These are phyloP conservation scores for Pichia sp. DNA, from an alignment of 1,139 yeast genomes.

Conservation along the genomic window DNA sequence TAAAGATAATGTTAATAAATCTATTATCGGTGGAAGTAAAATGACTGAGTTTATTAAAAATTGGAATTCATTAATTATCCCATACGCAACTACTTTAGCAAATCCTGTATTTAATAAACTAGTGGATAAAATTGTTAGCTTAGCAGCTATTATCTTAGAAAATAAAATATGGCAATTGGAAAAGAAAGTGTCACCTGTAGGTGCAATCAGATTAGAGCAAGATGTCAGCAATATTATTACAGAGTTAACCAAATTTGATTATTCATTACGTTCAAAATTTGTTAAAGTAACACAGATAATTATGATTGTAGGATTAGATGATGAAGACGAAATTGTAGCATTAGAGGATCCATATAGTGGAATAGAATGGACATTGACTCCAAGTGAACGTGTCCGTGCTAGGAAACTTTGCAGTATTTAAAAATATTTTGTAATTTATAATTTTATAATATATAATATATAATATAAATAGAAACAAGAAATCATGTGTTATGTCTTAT, in stretches of 20 bases:
- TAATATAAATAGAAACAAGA: too few species aligned
- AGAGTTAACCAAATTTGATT: slow-evolving; percentile 56
- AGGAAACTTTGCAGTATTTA: slow-evolving; percentile 32
- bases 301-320: slow-evolving; percentile 76
- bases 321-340: slow-evolving; percentile 48
- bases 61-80: slow-evolving; percentile 62
- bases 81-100: slow-evolving; percentile 57
- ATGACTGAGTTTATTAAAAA: slow-evolving; percentile 43
- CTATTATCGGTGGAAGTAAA: slow-evolving; percentile 12
- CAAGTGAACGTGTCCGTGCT: slow-evolving; percentile 62
- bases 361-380: slow-evolving; percentile 68
- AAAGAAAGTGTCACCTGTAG: slow-evolving; percentile 70
- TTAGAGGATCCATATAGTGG: slow-evolving; percentile 26
- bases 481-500: too few species aligned
- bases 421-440: slow-evolving; percentile 18
- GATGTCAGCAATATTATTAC: slow-evolving; percentile 72
- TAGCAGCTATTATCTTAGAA: slow-evolving; percentile 48
- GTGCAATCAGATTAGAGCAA: slow-evolving; percentile 77
- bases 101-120: slow-evolving; percentile 44
- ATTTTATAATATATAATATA: too few species aligned
- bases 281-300: slow-evolving; percentile 78
- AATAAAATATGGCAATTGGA: slow-evolving; percentile 60
- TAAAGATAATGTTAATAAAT: neutral
- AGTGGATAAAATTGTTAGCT: slow-evolving; percentile 47
- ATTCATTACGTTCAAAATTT: slow-evolving; percentile 71